These are phyloP conservation scores for Ophiostoma populinum DNA, from an alignment of 2,329 filamentous ascomycete genomes.

Conservation along the genomic window DNA sequence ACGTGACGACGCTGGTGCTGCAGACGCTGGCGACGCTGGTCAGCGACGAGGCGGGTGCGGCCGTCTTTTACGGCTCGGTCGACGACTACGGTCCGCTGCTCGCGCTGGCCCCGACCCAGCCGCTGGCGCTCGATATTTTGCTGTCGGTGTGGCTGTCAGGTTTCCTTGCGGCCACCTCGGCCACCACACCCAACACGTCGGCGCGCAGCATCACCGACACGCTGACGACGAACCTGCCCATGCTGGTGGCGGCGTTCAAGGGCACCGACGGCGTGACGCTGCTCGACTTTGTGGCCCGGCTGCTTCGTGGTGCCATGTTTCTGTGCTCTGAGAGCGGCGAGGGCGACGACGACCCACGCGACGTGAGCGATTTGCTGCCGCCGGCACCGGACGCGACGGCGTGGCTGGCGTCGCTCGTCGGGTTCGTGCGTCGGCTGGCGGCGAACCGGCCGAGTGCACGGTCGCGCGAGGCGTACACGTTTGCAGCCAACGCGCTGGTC, in stretches of 20 bases:
- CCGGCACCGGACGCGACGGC: conserved; percentile 23
- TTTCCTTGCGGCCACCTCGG: conserved; percentile 5
- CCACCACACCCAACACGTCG: neutral
- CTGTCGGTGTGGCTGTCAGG: conserved; percentile 36
- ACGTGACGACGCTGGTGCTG: conserved; percentile 33
- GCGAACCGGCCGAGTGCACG: conserved; percentile 34
- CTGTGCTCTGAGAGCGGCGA: conserved; percentile 12
- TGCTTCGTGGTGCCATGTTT: conserved; percentile 26
- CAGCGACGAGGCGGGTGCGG: conserved; percentile 31
- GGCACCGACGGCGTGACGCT: conserved; percentile 43
- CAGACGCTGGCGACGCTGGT: conserved; percentile 40
- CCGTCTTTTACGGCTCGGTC: conserved; percentile 25
- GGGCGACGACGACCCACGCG: neutral
- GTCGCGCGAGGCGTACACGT: conserved; percentile 40
- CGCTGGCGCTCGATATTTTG: conserved; percentile 37
- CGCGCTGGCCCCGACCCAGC: conserved; percentile 36
- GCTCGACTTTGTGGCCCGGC: conserved; percentile 35
- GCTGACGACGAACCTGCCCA: conserved; percentile 29
- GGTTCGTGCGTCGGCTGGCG: conserved; percentile 35
- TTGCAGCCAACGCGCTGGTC: conserved; percentile 38
- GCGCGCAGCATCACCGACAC: conserved; percentile 17
- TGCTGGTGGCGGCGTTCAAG: conserved; percentile 34
- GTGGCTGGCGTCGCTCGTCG: conserved; percentile 33
- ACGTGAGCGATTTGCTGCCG: conserved; percentile 13
- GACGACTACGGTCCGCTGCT: conserved; percentile 34